These are phyloP conservation scores for Hypsizygus ulmarius DNA, from an alignment of 1,284 basidiomycete genomes.

Conservation along the genomic window DNA sequence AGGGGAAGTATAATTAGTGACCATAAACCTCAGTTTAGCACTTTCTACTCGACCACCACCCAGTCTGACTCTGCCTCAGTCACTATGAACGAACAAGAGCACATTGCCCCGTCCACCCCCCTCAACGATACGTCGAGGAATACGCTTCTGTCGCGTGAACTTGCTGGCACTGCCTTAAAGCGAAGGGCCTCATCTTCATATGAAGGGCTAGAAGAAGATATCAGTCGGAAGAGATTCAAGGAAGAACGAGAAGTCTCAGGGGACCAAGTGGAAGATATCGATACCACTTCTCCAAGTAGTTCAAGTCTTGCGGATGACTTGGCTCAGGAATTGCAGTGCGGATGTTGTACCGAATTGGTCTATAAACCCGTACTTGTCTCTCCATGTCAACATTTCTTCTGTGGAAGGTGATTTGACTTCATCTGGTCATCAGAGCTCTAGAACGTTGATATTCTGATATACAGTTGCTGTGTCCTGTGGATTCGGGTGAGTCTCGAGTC, in stretches of 20 bases:
- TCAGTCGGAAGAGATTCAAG: conserved; percentile 59
- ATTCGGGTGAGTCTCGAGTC: conserved; percentile 58
- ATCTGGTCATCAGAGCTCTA: not conserved
- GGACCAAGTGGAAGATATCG: conserved; percentile 13
- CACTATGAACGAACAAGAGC: conserved; percentile 26
- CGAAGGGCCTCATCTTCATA: conserved; percentile 61
- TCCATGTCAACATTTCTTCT: conserved; percentile 84
- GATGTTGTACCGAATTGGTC: conserved; percentile 76
- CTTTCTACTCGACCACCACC: conserved; percentile 28
- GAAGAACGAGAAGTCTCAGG: conserved; percentile 36
- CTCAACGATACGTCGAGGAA: conserved; percentile 15
- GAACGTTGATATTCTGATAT: conserved; percentile 10
- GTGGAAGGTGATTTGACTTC: conserved; percentile 60
- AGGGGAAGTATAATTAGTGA: conserved; percentile 21
- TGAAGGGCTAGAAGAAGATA: conserved; percentile 45
- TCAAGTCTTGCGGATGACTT: conserved; percentile 55
- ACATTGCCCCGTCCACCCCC: conserved; percentile 6
- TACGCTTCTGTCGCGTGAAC: conserved; percentile 17
- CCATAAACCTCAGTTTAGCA: conserved; percentile 15
- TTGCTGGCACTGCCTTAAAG: conserved; percentile 44
- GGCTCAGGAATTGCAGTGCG: conserved; percentile 72
- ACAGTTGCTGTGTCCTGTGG: conserved; percentile 74
- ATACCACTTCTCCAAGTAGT: conserved; percentile 3
- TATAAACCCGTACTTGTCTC: conserved; percentile 74
- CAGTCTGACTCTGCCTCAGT: conserved; percentile 12